Conservation (phyloP, 2,329 filamentous ascomycete genomes). For the Lasiodiplodia gonubiensis region DNA sequence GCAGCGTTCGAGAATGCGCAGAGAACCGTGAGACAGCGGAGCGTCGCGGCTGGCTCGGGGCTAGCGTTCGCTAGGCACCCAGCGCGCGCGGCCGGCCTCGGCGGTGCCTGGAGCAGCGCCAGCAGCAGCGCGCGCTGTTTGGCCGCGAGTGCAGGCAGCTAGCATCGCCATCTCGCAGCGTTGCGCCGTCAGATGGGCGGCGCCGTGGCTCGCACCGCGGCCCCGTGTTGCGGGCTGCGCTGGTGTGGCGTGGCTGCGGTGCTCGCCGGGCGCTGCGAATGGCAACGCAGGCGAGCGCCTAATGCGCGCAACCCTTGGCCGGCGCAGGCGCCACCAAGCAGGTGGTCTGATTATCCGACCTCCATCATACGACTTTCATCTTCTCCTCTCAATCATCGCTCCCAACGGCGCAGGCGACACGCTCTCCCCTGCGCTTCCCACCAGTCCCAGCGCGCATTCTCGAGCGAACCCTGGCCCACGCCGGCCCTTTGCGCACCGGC, state of each 20-base stretch:
- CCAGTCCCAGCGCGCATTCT: constrained; percentile 25
- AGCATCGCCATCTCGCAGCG: constrained; percentile 8
- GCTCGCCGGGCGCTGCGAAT: neutral
- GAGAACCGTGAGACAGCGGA: neutral
- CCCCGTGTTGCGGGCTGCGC: neutral
- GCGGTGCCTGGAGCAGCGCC: neutral
- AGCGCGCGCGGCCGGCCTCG: neutral
- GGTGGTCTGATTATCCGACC: constrained; percentile 21
- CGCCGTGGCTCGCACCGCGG: neutral
- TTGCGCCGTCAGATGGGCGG: neutral
- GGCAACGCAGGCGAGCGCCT: constrained; percentile 1
- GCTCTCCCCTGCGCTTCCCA: constrained; percentile 26
- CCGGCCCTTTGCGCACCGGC: constrained; percentile 25
- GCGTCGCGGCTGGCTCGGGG: neutral
- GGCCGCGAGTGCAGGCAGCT: neutral
- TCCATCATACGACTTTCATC: constrained; percentile 24
- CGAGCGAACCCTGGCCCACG: constrained; percentile 24
- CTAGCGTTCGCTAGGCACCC: constrained; percentile 1
- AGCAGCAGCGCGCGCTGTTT: neutral
- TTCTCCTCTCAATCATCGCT: constrained; percentile 19
- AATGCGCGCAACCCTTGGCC: constrained; percentile 13
- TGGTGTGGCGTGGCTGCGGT: constrained; percentile 1
- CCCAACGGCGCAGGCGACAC: constrained; percentile 26
- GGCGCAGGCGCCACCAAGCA: constrained; percentile 16
- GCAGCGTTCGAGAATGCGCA: constrained; percentile 16